These are phyloP conservation scores for Trichoderma parareesei DNA, from an alignment of 495 filamentous ascomycete species.

Conservation along the genomic window DNA sequence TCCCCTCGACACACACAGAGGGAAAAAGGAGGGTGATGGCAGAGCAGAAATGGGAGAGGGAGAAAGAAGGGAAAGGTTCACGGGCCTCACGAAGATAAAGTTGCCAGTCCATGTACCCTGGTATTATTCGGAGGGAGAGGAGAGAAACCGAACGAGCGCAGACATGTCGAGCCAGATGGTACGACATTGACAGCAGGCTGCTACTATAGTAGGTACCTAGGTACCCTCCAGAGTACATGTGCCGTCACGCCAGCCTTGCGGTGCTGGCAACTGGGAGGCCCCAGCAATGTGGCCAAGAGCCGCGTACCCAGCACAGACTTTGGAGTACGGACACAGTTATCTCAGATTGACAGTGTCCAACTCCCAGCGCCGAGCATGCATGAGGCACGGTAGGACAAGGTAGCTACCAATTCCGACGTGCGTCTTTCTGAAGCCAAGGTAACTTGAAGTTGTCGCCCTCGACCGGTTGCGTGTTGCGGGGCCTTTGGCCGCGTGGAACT, in stretches of 20 bases:
- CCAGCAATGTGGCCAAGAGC: neutral
- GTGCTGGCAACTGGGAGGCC: neutral
- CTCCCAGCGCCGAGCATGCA: neutral
- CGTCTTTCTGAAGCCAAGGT: too few species aligned
- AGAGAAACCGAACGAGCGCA: neutral
- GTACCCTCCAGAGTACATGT: neutral
- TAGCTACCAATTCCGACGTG: too few species aligned
- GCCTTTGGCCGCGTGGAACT: slow-evolving; percentile 3
- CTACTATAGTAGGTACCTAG: neutral
- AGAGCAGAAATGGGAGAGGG: neutral
- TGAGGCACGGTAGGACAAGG: neutral
- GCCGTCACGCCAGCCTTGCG: neutral
- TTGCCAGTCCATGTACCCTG: neutral
- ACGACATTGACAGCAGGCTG: neutral
- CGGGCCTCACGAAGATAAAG: neutral
- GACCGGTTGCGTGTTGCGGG: slow-evolving; percentile 3
- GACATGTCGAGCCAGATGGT: neutral
- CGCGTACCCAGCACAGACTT: neutral
- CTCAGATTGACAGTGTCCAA: neutral
- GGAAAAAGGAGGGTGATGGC: neutral
- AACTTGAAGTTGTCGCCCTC: neutral
- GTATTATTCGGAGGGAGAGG: neutral
- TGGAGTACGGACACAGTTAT: neutral
- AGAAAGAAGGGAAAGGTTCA: neutral
- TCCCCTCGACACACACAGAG: neutral